These are phyloP conservation scores for Alternaria dauci DNA, from an alignment of 2,329 filamentous ascomycete species.

Conservation along the genomic window DNA sequence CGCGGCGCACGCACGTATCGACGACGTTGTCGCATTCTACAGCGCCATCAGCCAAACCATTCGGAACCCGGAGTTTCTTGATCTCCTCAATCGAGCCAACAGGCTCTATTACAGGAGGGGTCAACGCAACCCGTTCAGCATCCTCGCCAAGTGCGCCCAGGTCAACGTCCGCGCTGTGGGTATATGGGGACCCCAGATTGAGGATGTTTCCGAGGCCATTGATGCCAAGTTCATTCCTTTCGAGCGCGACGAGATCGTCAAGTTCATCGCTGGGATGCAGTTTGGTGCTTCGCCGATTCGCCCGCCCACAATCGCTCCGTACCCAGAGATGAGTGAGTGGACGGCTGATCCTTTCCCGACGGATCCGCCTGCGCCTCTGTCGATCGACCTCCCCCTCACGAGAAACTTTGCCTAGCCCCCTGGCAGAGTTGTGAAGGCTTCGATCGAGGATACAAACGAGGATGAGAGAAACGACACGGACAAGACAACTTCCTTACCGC, in stretches of 20 bases:
- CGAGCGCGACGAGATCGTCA: not conserved
- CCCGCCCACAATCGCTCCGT: not conserved
- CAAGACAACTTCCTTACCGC: not conserved
- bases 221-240: not conserved
- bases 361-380: not conserved
- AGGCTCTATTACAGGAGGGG: not conserved
- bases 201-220: not conserved
- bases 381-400: not conserved
- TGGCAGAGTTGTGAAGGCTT: not conserved
- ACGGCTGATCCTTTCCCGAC: conserved; percentile 1
- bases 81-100: not conserved
- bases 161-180: not conserved
- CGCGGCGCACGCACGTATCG: not conserved
- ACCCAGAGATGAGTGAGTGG: not conserved
- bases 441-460: not conserved
- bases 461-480: not conserved
- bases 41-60: not conserved
- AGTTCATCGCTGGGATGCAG: not conserved
- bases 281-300: conserved; percentile 1
- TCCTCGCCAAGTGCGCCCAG: not conserved
- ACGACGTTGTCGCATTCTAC: not conserved
- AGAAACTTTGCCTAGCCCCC: conserved; percentile 2
- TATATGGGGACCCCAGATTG: not conserved
- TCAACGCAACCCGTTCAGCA: conserved; percentile 1
- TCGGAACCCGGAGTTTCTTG: not conserved